Evolutionary conservation across 2,329 filamentous ascomycete species (phyloP).

Genomic region (Sclerotinia minor): DNA sequence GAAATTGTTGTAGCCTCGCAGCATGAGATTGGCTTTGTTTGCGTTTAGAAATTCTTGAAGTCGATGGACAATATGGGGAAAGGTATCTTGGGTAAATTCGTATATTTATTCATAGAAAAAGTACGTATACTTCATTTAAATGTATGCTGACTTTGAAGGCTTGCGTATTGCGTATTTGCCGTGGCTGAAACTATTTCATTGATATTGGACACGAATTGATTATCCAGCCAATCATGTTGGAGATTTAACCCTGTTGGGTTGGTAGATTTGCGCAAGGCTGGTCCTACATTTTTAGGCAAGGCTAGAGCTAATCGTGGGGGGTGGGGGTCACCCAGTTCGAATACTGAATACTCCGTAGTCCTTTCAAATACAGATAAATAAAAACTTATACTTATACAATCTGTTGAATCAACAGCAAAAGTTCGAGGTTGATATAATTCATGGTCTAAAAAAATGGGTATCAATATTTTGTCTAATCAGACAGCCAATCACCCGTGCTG

Average conservation of each 20-base stretch:
- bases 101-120: conserved; percentile 8
- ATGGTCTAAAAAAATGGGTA: conserved; percentile 21
- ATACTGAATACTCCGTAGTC: too few relatives aligned
- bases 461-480: conserved; percentile 8
- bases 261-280: conserved; percentile 14
- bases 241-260: not conserved
- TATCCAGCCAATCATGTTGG: conserved; percentile 1
- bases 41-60: not conserved
- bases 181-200: conserved; percentile 20
- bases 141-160: not conserved
- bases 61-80: not conserved
- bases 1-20: conserved; percentile 7
- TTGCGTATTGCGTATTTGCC: conserved; percentile 8
- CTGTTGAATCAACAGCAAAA: not conserved
- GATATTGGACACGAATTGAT: conserved; percentile 24
- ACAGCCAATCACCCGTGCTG: not conserved
- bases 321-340: not conserved
- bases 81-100: not conserved
- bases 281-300: conserved; percentile 13
- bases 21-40: not conserved
- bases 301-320: not conserved
- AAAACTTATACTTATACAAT: not conserved
- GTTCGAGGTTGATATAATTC: not conserved
- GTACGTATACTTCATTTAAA: conserved; percentile 1
- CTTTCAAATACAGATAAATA: too few relatives aligned